A percentile compares a stretch with the other conserved stretches of the same genome.
These are phyloP conservation scores for Linum lewisii DNA, from an alignment of 345 rosid genomes.

Conservation along the genomic window DNA sequence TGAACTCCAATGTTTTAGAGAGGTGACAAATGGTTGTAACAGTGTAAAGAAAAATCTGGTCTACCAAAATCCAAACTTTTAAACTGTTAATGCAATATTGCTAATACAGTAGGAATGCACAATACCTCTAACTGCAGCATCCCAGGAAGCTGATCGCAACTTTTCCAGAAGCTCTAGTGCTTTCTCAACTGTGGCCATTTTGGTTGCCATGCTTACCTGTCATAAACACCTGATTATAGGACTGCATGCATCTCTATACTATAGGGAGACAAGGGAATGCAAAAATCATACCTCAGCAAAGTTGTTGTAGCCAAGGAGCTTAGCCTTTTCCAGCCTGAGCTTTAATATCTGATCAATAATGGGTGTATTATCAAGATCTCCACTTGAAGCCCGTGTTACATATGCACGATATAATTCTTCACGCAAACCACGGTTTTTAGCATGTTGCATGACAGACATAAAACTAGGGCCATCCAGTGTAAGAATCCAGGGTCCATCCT, in stretches of 20 bases:
- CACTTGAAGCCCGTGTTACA: slow-evolving; percentile 64
- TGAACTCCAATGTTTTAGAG: no score
- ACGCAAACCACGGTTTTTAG: slow-evolving; percentile 63
- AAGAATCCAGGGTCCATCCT: slow-evolving; percentile 80
- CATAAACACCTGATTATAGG: slow-evolving; percentile 16
- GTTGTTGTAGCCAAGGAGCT: slow-evolving; percentile 64
- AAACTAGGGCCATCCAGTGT: slow-evolving; percentile 76
- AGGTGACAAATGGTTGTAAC: no score
- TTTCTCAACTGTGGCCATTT: slow-evolving; percentile 89
- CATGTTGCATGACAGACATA: slow-evolving; percentile 82
- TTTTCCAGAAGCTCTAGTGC: slow-evolving; percentile 74
- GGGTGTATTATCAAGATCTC: slow-evolving; percentile 63
- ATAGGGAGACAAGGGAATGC: slow-evolving; percentile 8
- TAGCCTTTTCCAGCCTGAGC: slow-evolving; percentile 75
- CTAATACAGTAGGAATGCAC: not conserved
- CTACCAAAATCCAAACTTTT: no score
- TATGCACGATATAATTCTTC: slow-evolving; percentile 76
- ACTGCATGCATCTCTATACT: not conserved
- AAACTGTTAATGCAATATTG: not conserved
- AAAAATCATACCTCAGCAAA: slow-evolving; percentile 64
- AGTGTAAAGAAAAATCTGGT: not conserved
- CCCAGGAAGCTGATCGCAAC: slow-evolving; percentile 82
- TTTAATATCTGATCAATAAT: slow-evolving; percentile 65
- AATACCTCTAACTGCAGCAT: slow-evolving; percentile 77
- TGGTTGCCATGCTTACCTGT: slow-evolving; percentile 89